Conservation (phyloP, 495 filamentous ascomycete species). For the Xylaria castorea region DNA sequence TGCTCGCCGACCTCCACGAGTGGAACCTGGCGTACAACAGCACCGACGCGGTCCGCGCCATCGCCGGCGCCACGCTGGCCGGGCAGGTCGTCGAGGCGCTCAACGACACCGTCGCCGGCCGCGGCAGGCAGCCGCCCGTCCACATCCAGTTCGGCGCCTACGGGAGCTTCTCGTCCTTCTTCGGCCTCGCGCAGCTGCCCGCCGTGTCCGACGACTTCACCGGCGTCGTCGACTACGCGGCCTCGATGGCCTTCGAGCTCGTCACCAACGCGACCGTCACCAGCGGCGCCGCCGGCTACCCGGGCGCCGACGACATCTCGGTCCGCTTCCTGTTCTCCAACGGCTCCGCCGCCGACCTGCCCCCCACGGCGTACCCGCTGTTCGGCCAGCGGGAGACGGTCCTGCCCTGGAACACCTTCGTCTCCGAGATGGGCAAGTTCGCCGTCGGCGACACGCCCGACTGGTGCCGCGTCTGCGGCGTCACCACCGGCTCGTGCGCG, state of each 20-base stretch:
- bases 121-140: conserved; percentile 35
- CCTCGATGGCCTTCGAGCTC: conserved; percentile 76
- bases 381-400: conserved; percentile 63
- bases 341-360: conserved; percentile 61
- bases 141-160: conserved; percentile 72
- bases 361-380: conserved; percentile 60
- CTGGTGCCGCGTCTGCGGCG: conserved; percentile 77
- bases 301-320: conserved; percentile 62
- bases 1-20: conserved; percentile 71
- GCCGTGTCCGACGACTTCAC: conserved; percentile 65
- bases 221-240: conserved; percentile 72
- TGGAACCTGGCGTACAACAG: conserved; percentile 67
- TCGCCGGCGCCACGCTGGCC: conserved; percentile 66
- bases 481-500: conserved; percentile 65
- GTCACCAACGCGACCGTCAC: conserved; percentile 62
- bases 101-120: conserved; percentile 63
- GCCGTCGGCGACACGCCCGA: conserved; percentile 62
- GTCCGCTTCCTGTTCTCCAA: conserved; percentile 83
- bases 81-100: conserved; percentile 70
- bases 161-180: conserved; percentile 75
- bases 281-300: conserved; percentile 52
- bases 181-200: conserved; percentile 69
- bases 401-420: conserved; percentile 70
- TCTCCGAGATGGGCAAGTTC: conserved; percentile 62
- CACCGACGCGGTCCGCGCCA: conserved; percentile 53